Conservation (phyloP, 805 yeast genomes). For the Torulaspora quercuum region DNA sequence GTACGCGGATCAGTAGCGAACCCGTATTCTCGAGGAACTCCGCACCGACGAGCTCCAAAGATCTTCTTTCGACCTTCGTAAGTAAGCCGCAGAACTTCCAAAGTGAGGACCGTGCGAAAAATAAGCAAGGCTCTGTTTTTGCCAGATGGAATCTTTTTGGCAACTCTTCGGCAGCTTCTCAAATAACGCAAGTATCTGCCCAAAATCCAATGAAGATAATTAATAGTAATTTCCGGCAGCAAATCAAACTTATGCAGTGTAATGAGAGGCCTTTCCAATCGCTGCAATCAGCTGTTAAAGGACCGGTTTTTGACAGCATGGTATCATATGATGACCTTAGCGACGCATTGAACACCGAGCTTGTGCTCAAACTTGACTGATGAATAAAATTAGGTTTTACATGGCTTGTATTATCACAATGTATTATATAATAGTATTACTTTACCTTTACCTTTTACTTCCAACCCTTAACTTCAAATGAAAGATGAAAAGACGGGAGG, state of each 20-base stretch:
- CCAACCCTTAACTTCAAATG: too few species aligned
- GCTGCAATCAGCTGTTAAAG: too few species aligned
- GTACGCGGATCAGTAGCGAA: conserved; percentile 14
- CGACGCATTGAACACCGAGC: conserved; percentile 33
- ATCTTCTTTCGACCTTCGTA: conserved; percentile 12
- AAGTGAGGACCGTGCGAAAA: not conserved
- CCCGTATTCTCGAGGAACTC: conserved; percentile 13
- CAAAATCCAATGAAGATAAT: too few species aligned
- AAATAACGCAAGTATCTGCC: not conserved
- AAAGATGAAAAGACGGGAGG: too few species aligned
- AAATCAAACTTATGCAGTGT: too few species aligned
- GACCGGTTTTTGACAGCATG: conserved; percentile 20
- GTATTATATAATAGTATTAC: too few species aligned
- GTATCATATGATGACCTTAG: conserved; percentile 28
- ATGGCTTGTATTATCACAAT: too few species aligned
- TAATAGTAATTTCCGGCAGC: too few species aligned
- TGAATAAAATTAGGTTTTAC: not conserved
- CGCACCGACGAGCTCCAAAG: conserved; percentile 12
- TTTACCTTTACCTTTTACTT: too few species aligned
- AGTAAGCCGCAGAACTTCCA: conserved; percentile 3
- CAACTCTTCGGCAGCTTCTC: not conserved
- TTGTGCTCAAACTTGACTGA: conserved; percentile 15
- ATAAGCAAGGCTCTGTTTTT: conserved; percentile 15
- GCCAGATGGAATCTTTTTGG: conserved; percentile 22
- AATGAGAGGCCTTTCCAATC: too few species aligned